phyloP scores from a whole-genome alignment of 805 yeast species.

The Maudiozyma serrabonitensis region DNA sequence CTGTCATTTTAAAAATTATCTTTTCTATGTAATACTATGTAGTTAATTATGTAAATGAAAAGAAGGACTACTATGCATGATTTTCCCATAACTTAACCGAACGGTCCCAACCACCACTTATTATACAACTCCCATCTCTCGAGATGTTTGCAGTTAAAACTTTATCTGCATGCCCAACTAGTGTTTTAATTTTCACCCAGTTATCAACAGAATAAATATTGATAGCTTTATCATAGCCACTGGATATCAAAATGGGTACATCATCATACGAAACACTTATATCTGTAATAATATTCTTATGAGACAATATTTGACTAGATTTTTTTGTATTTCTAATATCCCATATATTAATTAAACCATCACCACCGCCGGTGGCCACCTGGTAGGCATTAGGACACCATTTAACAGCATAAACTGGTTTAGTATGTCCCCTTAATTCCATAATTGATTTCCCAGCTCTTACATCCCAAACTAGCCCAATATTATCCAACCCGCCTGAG shows the following conservation, averaged over 20 bases:
- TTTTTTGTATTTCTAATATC: constrained; percentile 49
- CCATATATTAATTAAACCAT: constrained; percentile 75
- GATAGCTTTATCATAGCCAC: constrained; percentile 64
- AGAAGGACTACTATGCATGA: background rate
- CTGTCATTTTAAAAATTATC: background rate
- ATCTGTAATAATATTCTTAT: constrained; percentile 60
- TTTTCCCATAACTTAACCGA: constrained; percentile 56
- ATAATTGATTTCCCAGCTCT: constrained; percentile 62
- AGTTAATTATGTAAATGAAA: background rate
- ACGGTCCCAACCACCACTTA: constrained; percentile 79
- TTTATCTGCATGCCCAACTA: constrained; percentile 56
- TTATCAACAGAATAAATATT: constrained; percentile 58
- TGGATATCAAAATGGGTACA: constrained; percentile 46
- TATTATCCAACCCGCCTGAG: constrained; percentile 71
- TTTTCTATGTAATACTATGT: background rate
- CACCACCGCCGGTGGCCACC: constrained; percentile 77
- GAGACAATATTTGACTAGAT: constrained; percentile 51
- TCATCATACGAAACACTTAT: constrained; percentile 39
- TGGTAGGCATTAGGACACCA: constrained; percentile 73
- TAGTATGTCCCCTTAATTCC: constrained; percentile 55
- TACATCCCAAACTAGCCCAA: constrained; percentile 75
- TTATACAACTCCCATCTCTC: constrained; percentile 34
- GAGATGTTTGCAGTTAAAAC: constrained; percentile 61
- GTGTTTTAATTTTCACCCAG: constrained; percentile 48
- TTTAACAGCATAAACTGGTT: constrained; percentile 58